Evolutionary conservation across 108 stramenopile species (phyloP), one percentile per base, ranked within the genome.

Genomic region (Pseudonitzschia multiseries): DNA sequence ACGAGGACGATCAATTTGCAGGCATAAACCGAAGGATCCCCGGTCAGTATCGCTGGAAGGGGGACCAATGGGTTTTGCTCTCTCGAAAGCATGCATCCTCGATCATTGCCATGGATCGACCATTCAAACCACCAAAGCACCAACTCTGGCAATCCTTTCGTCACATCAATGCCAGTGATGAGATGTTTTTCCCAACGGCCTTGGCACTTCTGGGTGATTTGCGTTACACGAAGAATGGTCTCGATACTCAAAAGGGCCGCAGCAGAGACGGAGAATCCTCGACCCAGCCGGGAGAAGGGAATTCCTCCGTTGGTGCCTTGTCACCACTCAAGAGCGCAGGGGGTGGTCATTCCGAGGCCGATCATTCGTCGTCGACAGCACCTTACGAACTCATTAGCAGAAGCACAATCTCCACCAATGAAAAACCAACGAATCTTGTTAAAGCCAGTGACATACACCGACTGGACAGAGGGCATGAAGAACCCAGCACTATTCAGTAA

Each of bases 11-110:
- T 69, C 95, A 96, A 81, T 96, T 93, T 82, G 89, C 84, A 28
- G 74, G 74, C 53, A 92, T 93, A 60, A 68, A 86, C 46, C 79
- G 80, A 0, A 53, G 69, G 13, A 73, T 93, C n/a, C 92, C 90
- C 15, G 71, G 68, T n/a, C 72, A 78, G 41, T 76, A 78, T 54
- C 79, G 89, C n/a, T 96, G 92, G 89, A 96, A 96, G 74, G 95
- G 91, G 8, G 95, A 96, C 76, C 95, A 96, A 77, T 96, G 95
- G 95, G 79, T 90, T 12, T 68, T 84, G 33, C 71, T 96, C 24
- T 80, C 78, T 43, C 82, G 89, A 44, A 14, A 40, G 10, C 90
- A 96, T 70, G 90, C 86, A 12, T 72, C 76, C 21, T 76, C 80
- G 13, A 79, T 91, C 36, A 73, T 87, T 26, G 74, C 69, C 26